Base-by-base conservation (phyloP, 495 filamentous ascomycete species). In the Penicillium herquei region DNA sequence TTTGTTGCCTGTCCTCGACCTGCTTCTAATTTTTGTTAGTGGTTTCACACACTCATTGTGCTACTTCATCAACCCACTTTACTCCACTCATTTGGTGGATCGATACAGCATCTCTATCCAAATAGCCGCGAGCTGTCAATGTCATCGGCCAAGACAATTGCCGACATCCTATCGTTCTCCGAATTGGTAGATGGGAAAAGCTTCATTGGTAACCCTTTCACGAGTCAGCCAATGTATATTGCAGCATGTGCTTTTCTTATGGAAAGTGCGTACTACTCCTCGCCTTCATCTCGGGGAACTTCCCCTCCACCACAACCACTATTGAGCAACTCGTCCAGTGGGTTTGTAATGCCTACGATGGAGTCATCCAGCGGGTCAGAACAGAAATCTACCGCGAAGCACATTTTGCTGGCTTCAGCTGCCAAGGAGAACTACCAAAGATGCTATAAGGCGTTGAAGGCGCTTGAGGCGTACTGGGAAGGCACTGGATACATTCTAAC, bases 81-180 rank as follows among this genome's bases (percentile, higher is more conserved):
- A 6, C 74, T 94, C 31, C 85, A 90, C 55, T 87, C 85, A 0
- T 90, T 91, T 57, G 88, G 87, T 49, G 86, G 84, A 14, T 78
- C 80, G 26, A 83, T 84, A 31, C 81, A 86, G 50, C 84, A 87
- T 39, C 77, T 92, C 7, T 84, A 88, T 54, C 81, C 87, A 2
- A 87, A 92, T 56, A 91, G 88, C 52, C 83, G 86, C 41, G 88
- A 92, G 68, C 72, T 93, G 13, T 89, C 87, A 26, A 91, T 92
- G 87, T 91, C 87, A 0, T 92, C 89, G 31, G 90, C 90, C 49
- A 93, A 92, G 73, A 92, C 90, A 0, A 92, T 95, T 55, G 88
- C 88, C 32, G 88, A 95, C 66, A 92, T 95, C 43, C 74, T 92
- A 5, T 84, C 83, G 4, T 92, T 91, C 60, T 85, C 88, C 0